Conservation (phyloP, 768 basidiomycete genomes). For the Omphalotus guepiniiformis region DNA sequence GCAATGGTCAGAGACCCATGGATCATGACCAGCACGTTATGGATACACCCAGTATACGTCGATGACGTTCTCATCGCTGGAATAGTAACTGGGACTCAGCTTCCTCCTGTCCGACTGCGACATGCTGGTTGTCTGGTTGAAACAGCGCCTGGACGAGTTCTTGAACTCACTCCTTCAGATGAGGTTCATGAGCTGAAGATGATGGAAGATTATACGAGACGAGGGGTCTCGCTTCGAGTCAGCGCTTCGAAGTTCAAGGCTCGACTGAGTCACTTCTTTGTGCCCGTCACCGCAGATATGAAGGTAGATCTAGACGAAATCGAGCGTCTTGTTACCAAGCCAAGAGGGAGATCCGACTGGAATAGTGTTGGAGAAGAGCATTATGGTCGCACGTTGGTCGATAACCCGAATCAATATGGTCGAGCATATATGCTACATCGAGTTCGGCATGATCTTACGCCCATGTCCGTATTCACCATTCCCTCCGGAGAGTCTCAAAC, state of each 20-base stretch:
- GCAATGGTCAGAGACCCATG: slow-evolving; percentile 65
- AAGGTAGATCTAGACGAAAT: slow-evolving; percentile 60
- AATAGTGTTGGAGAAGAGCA: slow-evolving; percentile 41
- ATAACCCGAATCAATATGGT: slow-evolving; percentile 52
- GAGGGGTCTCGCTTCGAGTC: slow-evolving; percentile 58
- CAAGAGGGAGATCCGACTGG: slow-evolving; percentile 55
- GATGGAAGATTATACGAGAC: slow-evolving; percentile 64
- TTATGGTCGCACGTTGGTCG: slow-evolving; percentile 47
- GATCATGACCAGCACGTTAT: slow-evolving; percentile 51
- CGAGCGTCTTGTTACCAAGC: slow-evolving; percentile 41
- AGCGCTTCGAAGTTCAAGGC: slow-evolving; percentile 51
- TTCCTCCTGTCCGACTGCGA: slow-evolving; percentile 45
- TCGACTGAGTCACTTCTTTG: slow-evolving; percentile 57
- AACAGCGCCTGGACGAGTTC: slow-evolving; percentile 25
- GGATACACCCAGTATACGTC: slow-evolving; percentile 58
- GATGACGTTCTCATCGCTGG: slow-evolving; percentile 50
- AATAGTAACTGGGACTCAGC: slow-evolving; percentile 59
- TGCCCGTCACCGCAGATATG: slow-evolving; percentile 50
- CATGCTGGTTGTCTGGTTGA: slow-evolving; percentile 31
- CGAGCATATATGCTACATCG: slow-evolving; percentile 51
- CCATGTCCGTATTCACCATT: slow-evolving; percentile 43
- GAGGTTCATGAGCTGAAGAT: slow-evolving; percentile 42
- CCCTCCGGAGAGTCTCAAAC: slow-evolving; percentile 43
- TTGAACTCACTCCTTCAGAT: slow-evolving; percentile 41
- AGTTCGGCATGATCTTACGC: slow-evolving; percentile 64